Base-by-base conservation (phyloP, 352 stramenopile species). In the Phytophthora melonis region DNA sequence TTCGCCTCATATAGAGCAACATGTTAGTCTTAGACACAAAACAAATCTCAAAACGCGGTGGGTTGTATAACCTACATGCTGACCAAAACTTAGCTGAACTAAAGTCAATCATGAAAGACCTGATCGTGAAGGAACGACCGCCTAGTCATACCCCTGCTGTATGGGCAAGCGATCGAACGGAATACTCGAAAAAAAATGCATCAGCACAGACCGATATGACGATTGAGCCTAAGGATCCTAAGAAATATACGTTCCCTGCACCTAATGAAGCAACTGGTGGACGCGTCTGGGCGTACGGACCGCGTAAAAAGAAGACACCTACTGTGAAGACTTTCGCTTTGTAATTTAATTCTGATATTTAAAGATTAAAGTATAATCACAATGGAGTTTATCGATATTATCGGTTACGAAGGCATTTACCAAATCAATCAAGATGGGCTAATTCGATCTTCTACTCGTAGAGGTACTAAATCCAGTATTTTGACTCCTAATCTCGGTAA, bases 61-160 rank as follows among this genome's bases (percentile, higher is more conserved):
- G 56, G 11, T 19, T 62, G 16, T 62, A 62, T 10, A 62, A 62
- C 19, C 34, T 62, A 14, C 32, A 62, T 19, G 56, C 56, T 62
- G 56, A 62, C 10, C 50, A 57, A n/a, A 57, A 57, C 23, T n/a
- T 61, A 47, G 47, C 58, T 49, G 58, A 65, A 57, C 58, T 65
- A 3, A 65, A 65, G 57, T 57, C 58, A 13, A 65, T 65, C 16
- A 65, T 65, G 58, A 65, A 65, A 13, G 25, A 65, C n/a, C 13
- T 65, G 0, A 65, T 65, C 18, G 41, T 57, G 10, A 36, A 23
- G 18, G 58, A 65, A 14, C 23, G 25, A 19, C 58, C 58, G 36
- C 39, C 50, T 34, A 56, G 6, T 36, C 19, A 56, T 19, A 56
- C 21, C 11, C 21, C 21, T 3, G 50, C 50, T 19, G 19, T 57